These are phyloP conservation scores for Chlorophyllum brunneum DNA, from an alignment of 768 basidiomycete genomes.

Conservation along the genomic window DNA sequence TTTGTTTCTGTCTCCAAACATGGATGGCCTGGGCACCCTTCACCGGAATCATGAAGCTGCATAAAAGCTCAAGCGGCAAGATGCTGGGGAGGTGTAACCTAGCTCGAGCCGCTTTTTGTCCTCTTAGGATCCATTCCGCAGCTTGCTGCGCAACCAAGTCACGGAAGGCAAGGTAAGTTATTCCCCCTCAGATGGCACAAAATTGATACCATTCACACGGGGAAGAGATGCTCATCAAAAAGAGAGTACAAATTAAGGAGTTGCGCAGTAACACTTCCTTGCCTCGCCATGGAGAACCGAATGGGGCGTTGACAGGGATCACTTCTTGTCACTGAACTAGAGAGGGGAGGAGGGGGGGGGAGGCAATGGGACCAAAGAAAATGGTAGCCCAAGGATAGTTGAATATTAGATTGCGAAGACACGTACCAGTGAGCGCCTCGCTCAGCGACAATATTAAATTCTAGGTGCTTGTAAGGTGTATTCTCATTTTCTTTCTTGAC, in stretches of 20 bases:
- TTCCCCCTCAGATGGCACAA: neutral
- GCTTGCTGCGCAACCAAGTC: constrained; percentile 6
- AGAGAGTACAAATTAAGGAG: neutral
- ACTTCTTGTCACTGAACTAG: no score
- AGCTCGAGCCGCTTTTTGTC: neutral
- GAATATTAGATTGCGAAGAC: no score
- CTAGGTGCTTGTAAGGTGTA: no score
- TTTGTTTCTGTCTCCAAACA: no score
- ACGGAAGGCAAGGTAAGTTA: neutral
- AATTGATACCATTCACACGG: neutral
- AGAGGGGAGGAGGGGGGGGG: no score
- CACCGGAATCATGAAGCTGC: constrained; percentile 4
- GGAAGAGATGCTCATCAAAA: neutral
- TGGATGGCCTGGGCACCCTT: neutral
- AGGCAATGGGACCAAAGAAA: no score
- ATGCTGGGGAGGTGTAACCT: neutral
- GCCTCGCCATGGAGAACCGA: neutral
- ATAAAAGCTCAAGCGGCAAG: neutral
- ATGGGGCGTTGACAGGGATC: neutral
- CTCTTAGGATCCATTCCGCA: neutral
- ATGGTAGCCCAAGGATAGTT: no score
- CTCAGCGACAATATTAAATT: no score
- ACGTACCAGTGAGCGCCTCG: no score
- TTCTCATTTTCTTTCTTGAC: no score
- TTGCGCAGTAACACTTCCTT: neutral